phyloP scores from a whole-genome alignment of 306 rosid species.

The Erythrophleum fordii region DNA sequence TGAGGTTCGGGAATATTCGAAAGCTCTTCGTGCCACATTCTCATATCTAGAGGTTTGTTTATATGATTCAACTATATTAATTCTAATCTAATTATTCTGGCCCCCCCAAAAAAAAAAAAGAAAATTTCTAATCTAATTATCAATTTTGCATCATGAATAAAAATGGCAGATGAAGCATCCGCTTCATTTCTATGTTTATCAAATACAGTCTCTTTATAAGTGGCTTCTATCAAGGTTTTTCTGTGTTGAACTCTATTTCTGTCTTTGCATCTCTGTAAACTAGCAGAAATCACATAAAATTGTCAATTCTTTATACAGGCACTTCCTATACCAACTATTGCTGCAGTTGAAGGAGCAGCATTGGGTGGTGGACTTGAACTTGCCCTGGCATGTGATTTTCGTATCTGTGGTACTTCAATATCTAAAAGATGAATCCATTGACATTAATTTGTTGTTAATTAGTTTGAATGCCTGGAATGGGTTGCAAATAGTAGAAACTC shows the following conservation, averaged over 20 bases:
- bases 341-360: constrained; percentile 74
- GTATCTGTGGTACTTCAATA: constrained; percentile 65
- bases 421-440: neutral
- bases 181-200: neutral
- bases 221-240: constrained; percentile 13
- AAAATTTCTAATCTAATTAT: no score
- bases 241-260: neutral
- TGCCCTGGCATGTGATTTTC: constrained; percentile 78
- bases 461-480: neutral
- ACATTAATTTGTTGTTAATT: neutral
- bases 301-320: constrained; percentile 40
- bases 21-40: constrained; percentile 61
- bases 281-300: constrained; percentile 7
- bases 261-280: neutral
- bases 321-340: constrained; percentile 65
- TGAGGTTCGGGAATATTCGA: constrained; percentile 47
- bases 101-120: no score
- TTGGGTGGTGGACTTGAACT: constrained; percentile 81
- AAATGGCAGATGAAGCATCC: neutral
- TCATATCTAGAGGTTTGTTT: constrained; percentile 56
- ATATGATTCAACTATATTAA: neutral
- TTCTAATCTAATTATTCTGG: no score
- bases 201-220: neutral
- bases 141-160: neutral
- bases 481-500: constrained; percentile 23